A percentile compares a stretch with the other conserved stretches of the same genome.
Evolutionary conservation across 441 rosid genomes (phyloP).

Genomic region (Gossypium aridum): DNA sequence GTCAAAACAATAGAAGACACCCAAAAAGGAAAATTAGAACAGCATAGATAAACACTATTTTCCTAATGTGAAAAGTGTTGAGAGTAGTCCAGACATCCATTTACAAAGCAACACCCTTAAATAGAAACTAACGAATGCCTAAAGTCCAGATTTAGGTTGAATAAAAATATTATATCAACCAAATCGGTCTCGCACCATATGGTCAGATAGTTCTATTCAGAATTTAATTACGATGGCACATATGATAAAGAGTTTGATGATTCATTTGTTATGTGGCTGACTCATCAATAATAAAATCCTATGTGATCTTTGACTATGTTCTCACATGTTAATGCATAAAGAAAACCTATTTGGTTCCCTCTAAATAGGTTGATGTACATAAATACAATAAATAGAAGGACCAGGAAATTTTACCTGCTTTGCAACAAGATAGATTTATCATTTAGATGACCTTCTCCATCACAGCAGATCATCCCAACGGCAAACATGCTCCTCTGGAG

Average conservation of each 20-base stretch:
- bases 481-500: slow-evolving; percentile 79
- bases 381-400: slow-evolving; percentile 4
- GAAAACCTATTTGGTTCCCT: neutral
- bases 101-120: neutral
- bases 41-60: neutral
- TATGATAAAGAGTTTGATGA: neutral
- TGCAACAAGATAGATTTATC: slow-evolving; percentile 84
- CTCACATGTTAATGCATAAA: neutral
- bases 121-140: neutral
- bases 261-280: neutral
- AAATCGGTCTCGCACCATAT: neutral
- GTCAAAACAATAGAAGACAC: slow-evolving; percentile 23
- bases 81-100: neutral
- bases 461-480: slow-evolving; percentile 95
- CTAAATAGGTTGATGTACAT: slow-evolving; percentile 3
- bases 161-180: neutral
- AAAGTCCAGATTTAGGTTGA: neutral
- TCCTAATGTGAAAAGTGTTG: neutral
- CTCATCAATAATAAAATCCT: neutral
- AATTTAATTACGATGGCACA: neutral
- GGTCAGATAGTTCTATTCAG: neutral
- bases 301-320: neutral
- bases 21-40: neutral
- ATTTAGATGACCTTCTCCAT: slow-evolving; percentile 91
- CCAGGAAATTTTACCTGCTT: slow-evolving; percentile 59